A percentile compares a stretch with the other conserved stretches of the same genome.
phyloP scores from a whole-genome alignment of 495 filamentous ascomycete genomes.

The Penicillium parvum region DNA sequence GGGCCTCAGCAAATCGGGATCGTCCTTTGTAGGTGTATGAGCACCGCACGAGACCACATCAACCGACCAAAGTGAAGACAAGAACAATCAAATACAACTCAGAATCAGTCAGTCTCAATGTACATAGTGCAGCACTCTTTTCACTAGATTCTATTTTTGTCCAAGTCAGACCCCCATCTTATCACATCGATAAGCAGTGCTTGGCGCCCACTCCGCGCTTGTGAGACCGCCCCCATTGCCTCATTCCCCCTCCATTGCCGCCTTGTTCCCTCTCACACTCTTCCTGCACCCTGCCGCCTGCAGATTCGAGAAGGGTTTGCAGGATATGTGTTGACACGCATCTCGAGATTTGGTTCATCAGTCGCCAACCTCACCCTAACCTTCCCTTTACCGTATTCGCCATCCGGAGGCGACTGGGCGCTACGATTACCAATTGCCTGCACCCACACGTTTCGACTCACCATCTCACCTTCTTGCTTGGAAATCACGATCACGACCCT shows the following conservation, averaged over 20 bases:
- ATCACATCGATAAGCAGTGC: conserved; percentile 24
- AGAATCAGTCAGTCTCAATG: too few relatives aligned
- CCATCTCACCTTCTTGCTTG: neutral
- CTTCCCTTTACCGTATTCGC: neutral
- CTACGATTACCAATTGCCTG: conserved; percentile 5
- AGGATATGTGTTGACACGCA: conserved; percentile 4
- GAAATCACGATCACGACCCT: neutral
- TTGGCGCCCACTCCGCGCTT: conserved; percentile 23
- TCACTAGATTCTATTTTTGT: neutral
- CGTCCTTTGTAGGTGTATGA: too few relatives aligned
- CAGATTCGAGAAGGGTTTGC: conserved; percentile 1
- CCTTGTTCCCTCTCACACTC: conserved; percentile 15
- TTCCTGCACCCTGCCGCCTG: conserved; percentile 8
- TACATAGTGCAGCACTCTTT: too few relatives aligned
- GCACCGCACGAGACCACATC: conserved; percentile 13
- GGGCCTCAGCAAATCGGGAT: neutral
- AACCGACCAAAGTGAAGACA: too few relatives aligned
- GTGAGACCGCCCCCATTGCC: conserved; percentile 25
- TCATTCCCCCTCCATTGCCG: conserved; percentile 25
- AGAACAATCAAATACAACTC: too few relatives aligned
- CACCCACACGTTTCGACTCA: neutral
- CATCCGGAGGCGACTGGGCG: conserved; percentile 7
- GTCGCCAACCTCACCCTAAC: neutral
- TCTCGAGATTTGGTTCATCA: neutral
- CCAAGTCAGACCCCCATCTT: conserved; percentile 12